These are phyloP conservation scores for Suillus plorans DNA, from an alignment of 768 basidiomycete species.

Conservation along the genomic window DNA sequence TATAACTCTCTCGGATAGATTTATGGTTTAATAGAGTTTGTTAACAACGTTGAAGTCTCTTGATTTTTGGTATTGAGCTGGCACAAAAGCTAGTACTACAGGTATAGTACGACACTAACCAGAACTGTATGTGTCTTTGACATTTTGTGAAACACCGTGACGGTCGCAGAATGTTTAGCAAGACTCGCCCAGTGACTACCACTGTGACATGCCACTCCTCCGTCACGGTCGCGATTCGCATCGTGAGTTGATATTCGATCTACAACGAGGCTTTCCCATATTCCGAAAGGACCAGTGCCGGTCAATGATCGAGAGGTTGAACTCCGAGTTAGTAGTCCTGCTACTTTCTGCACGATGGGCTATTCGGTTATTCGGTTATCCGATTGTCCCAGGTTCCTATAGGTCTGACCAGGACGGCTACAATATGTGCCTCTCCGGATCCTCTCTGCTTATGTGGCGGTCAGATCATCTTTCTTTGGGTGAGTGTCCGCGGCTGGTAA, in stretches of 20 bases:
- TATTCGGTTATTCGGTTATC: neutral
- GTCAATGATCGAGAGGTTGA: too few species aligned
- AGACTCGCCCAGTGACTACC: neutral
- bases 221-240: neutral
- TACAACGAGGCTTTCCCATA: neutral
- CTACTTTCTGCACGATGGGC: neutral
- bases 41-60: neutral
- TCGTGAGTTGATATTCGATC: neutral
- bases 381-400: neutral
- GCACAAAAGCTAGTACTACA: neutral
- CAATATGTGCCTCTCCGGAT: neutral
- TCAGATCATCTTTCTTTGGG: neutral
- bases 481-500: neutral
- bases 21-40: neutral
- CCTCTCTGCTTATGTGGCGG: neutral
- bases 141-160: neutral
- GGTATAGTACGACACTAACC: neutral
- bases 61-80: neutral
- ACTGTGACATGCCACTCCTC: neutral
- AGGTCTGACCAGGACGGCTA: neutral
- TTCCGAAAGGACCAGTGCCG: neutral
- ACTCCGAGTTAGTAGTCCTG: neutral
- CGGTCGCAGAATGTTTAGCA: neutral
- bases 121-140: neutral
- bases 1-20: neutral